Base-by-base conservation (phyloP, 2,329 filamentous ascomycete species). In the Phialemonium atrogriseum region DNA sequence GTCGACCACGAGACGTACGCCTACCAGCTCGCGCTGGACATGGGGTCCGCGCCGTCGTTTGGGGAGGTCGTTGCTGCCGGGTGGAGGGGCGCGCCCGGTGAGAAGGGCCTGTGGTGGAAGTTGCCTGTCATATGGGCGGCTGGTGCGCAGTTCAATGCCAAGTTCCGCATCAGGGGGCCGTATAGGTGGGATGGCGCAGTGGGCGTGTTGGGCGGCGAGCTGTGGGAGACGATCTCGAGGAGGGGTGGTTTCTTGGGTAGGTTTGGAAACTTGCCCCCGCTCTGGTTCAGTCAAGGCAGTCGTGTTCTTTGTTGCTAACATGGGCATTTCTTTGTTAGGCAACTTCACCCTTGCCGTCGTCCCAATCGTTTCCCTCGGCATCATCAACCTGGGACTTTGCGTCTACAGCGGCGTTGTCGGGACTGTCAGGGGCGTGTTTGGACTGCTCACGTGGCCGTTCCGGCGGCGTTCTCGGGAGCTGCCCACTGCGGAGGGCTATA, bases 1-100 rank as follows among this genome's bases (percentile, higher is more conserved):
- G 59, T 63, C 12, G 59, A 65, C 36, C 56, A 64, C 30, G 58
- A 59, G 37, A 57, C 54, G 13, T 65, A 64, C 34, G 56, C 59
- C 39, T 60, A 60, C 33, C 60, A 60, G 26, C 48, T 64, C 0
- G 60, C 59, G 10, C 49, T 54, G 14, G 60, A 64, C 37, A 59
- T 62, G 40, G 58, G 53, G 20, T 48, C 52, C 4, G 59, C 59
- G 0, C 56, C 57, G 1, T 49, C 47, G 5, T 45, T 62, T 16
- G 32, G 43, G 1, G 49, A 62, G 30, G 40, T 63, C 5, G 24
- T 50, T 14, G 36, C 33, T 27, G 24, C 45, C 12, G 36, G 38
- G 1, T 34, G 47, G 18, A 21, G 14, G 4, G 28, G 19, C 28
- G 24, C 19, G 9, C 39, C 38, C 5, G 50, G 40, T 30, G 41